Evolutionary conservation across 23 red algal species (phyloP), one percentile per base, ranked within the genome.

Genomic region (Gracilaria caudata): DNA sequence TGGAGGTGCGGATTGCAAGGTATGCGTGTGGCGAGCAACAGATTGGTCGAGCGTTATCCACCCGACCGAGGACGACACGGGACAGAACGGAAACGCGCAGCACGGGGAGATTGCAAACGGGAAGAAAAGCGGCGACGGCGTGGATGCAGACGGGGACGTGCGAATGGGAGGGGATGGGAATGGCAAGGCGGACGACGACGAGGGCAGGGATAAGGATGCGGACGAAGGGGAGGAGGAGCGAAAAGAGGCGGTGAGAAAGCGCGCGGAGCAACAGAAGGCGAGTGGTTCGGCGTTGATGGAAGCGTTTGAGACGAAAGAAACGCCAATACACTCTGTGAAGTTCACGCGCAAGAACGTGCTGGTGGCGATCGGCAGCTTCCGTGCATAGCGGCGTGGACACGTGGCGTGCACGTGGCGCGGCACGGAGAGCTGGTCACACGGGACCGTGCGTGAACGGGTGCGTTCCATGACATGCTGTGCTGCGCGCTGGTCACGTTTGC

Each of bases 341-440:
- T 98, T 98, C 59, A 91, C 95, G 38, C 56, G 92, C 32, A 76
- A 82, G 51, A 98, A 98, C 72, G 63, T 98, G 68, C 73, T 98
- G 21, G 44, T 98, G n/a, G 95, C 75, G 10, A 91, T 68, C 2
- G 95, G 95, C 55, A 71, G 72, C 19, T 94, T 88, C 20, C 37
- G 70, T 5, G 70, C 12, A 7, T 66, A 66, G 32, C 11, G 2
- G 7, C 29, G 32, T 66, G 61, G 61, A 33, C 29, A 66, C 61
- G 61, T 36, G 57, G 49, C 8, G 13, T 16, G 49, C 13, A 53
- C 57, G 57, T 61, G 9, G 46, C 46, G 14, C 46, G 46, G 14
- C 46, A 51, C 46, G 46, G 46, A 10, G 46, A 7, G 46, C 7
- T 30, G 26, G 57, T 17, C 61, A 30, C 32, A 7, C 61, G 12